A percentile compares a stretch with the other conserved stretches of the same genome.
Evolutionary conservation across 2,329 filamentous ascomycete species (phyloP).

Genomic region (Alternaria consortialis): DNA sequence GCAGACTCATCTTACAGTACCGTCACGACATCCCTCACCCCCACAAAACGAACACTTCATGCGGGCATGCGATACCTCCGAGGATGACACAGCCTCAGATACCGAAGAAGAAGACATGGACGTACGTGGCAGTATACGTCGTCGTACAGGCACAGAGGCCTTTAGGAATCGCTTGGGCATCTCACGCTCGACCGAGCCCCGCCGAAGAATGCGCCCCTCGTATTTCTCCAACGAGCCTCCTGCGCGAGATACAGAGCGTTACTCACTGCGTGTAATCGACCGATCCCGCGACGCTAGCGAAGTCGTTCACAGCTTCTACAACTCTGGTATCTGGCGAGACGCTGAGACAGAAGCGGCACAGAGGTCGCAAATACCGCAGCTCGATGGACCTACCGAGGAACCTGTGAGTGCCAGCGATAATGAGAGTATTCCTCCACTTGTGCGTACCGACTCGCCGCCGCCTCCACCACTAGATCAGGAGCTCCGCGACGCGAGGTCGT

Average conservation of each 20-base stretch:
- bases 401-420: conserved; percentile 28
- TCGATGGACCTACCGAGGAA: conserved; percentile 32
- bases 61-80: conserved; percentile 61
- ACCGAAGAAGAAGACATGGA: conserved; percentile 60
- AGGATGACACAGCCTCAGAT: conserved; percentile 58
- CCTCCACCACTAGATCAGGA: conserved; percentile 46
- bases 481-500: conserved; percentile 73
- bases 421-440: conserved; percentile 22
- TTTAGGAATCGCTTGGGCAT: conserved; percentile 10
- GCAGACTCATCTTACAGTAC: conserved; percentile 51
- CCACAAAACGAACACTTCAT: conserved; percentile 56
- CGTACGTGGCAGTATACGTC: conserved; percentile 17
- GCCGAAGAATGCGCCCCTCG: conserved; percentile 28
- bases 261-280: conserved; percentile 41
- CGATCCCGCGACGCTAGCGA: conserved; percentile 38
- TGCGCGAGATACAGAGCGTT: conserved; percentile 34
- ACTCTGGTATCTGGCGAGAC: conserved; percentile 12
- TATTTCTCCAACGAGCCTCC: conserved; percentile 42
- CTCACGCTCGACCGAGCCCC: conserved; percentile 15
- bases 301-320: conserved; percentile 43
- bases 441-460: conserved; percentile 16
- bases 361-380: conserved; percentile 20
- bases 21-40: conserved; percentile 39
- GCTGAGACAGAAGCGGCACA: conserved; percentile 13
- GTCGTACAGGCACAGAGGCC: conserved; percentile 36